Percentiles rank a stretch among this genome's conserved stretches.
These are phyloP conservation scores for Irpex sp. DNA, from an alignment of 1,284 basidiomycete genomes.

Conservation along the genomic window DNA sequence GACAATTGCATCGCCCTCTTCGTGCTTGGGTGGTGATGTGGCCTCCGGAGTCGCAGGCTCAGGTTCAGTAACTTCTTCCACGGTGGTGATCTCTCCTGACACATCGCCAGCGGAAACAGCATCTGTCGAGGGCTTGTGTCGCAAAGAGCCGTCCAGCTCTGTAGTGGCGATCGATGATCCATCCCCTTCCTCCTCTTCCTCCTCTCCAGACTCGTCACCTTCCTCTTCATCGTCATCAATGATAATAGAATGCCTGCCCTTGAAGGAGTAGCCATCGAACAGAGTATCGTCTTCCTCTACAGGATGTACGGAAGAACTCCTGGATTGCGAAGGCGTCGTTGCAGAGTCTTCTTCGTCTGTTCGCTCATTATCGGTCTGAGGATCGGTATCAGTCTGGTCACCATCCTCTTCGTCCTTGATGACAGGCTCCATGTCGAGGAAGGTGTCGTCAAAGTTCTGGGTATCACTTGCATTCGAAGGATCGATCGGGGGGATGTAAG, in stretches of 20 bases:
- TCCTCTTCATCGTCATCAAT: constrained; percentile 66
- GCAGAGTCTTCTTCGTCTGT: constrained; percentile 72
- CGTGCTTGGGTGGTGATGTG: constrained; percentile 36
- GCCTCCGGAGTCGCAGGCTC: constrained; percentile 78
- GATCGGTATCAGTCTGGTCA: constrained; percentile 33
- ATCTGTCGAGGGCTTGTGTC: constrained; percentile 4
- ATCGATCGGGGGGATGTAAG: constrained; percentile 95
- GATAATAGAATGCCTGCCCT: constrained; percentile 75
- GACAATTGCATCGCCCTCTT: constrained; percentile 11
- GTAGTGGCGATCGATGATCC: constrained; percentile 16
- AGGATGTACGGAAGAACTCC: constrained; percentile 62
- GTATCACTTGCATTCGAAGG: constrained; percentile 92
- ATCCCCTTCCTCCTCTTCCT: constrained; percentile 22
- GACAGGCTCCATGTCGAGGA: constrained; percentile 91
- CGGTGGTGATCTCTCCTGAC: constrained; percentile 24
- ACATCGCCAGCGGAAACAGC: constrained; percentile 8
- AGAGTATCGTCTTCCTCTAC: constrained; percentile 46
- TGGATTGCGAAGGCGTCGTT: constrained; percentile 68
- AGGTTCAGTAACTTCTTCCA: constrained; percentile 47
- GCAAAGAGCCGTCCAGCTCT: constrained; percentile 22
- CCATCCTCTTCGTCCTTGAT: constrained; percentile 69
- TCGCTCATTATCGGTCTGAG: constrained; percentile 61
- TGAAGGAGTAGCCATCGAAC: constrained; percentile 88
- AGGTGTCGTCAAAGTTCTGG: constrained; percentile 96
- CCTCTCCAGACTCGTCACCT: constrained; percentile 28